These are phyloP conservation scores for Diplotaxis tenuifolia DNA, from an alignment of 345 rosid genomes.

Conservation along the genomic window DNA sequence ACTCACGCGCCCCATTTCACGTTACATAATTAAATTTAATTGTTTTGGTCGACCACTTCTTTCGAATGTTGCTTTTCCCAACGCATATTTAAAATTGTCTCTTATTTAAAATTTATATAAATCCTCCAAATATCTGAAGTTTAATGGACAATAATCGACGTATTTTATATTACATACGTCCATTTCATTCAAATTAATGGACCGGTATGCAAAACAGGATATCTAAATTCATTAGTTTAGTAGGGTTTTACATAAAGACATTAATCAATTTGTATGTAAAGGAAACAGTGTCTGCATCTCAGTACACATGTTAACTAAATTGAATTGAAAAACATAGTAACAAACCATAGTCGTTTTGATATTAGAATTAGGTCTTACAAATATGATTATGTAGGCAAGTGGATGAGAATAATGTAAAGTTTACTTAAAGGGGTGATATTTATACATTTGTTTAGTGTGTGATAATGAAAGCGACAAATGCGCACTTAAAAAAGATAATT, in stretches of 20 bases:
- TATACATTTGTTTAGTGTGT: not conserved
- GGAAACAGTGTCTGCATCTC: not conserved
- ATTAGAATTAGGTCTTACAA: not conserved
- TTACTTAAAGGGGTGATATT: not conserved
- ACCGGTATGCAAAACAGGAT: not conserved
- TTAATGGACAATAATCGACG: not conserved
- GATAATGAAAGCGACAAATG: conserved; percentile 21
- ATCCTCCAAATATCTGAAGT: not conserved
- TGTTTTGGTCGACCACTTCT: conserved; percentile 30
- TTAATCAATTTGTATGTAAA: not conserved
- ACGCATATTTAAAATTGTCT: not conserved
- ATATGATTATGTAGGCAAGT: not conserved
- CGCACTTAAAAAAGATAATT: not conserved
- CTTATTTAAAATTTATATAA: not conserved
- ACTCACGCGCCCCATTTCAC: conserved; percentile 32
- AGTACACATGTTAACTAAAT: not conserved
- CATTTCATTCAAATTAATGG: not conserved
- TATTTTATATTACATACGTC: not conserved
- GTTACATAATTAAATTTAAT: not conserved
- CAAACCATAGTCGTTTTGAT: not conserved
- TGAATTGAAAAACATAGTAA: not conserved
- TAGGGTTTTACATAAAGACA: not conserved
- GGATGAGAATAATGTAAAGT: not conserved
- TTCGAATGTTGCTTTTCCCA: conserved; percentile 28
- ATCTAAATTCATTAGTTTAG: not conserved